A percentile compares a stretch with the other conserved stretches of the same genome.
These are phyloP conservation scores for Zasmidium cellare DNA, from an alignment of 2,329 filamentous ascomycete genomes.

Conservation along the genomic window DNA sequence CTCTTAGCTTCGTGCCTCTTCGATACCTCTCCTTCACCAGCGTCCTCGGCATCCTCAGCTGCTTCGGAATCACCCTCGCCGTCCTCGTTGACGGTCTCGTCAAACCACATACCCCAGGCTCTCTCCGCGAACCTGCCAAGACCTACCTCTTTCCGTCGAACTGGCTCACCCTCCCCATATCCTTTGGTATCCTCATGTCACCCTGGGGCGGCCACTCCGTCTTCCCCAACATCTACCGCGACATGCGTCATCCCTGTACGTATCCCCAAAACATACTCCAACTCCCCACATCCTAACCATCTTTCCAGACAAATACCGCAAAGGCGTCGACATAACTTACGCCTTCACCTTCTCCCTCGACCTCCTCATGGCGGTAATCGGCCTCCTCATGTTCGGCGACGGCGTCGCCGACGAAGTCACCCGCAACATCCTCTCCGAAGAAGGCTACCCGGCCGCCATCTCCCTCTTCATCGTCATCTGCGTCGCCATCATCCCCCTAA, in stretches of 20 bases:
- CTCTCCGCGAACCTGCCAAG: constrained; percentile 73
- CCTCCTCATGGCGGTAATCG: constrained; percentile 75
- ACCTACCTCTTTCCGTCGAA: constrained; percentile 83
- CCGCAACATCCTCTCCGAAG: constrained; percentile 71
- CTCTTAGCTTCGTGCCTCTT: constrained; percentile 81
- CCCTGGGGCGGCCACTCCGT: constrained; percentile 71
- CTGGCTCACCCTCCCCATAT: constrained; percentile 83
- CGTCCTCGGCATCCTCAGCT: constrained; percentile 87
- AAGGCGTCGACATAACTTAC: constrained; percentile 77
- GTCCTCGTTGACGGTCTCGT: constrained; percentile 83
- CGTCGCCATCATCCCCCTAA: constrained; percentile 89
- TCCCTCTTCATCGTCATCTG: constrained; percentile 81
- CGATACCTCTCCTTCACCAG: constrained; percentile 85
- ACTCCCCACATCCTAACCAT: too few species aligned
- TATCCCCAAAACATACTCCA: too few species aligned
- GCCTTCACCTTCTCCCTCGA: constrained; percentile 82
- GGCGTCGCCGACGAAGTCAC: constrained; percentile 86
- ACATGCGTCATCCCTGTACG: constrained; percentile 70
- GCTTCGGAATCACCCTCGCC: constrained; percentile 82
- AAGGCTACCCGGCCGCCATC: constrained; percentile 70
- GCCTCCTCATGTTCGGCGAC: constrained; percentile 93
- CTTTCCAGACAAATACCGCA: constrained; percentile 64
- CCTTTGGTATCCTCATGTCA: constrained; percentile 86
- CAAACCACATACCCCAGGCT: constrained; percentile 77
- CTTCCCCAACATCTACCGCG: constrained; percentile 82